Evolutionary conservation across 805 yeast genomes (phyloP).

Genomic region (Candida sanyiensis): DNA sequence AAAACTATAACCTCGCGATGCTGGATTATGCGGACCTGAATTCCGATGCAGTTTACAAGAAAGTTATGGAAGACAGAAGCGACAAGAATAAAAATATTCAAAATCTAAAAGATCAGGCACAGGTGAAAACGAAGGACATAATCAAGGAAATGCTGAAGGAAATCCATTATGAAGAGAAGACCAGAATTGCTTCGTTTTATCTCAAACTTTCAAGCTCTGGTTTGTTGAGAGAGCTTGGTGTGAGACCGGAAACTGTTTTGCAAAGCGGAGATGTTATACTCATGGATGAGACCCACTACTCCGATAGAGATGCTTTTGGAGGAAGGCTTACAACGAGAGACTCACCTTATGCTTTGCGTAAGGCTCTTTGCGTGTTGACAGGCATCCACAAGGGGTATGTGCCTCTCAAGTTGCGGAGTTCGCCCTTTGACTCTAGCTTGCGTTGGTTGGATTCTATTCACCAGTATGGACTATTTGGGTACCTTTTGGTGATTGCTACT

Average conservation of each 20-base stretch:
- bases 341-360: conserved; percentile 9
- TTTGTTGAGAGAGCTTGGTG: not conserved
- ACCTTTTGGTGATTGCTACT: conserved; percentile 16
- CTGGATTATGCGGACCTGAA: conserved; percentile 43
- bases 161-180: conserved; percentile 40
- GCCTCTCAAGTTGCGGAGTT: conserved; percentile 32
- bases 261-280: conserved; percentile 52
- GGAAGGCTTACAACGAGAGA: conserved; percentile 14
- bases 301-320: conserved; percentile 34
- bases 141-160: conserved; percentile 43
- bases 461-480: conserved; percentile 40
- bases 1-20: conserved; percentile 16
- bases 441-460: conserved; percentile 41
- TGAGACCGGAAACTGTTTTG: conserved; percentile 1
- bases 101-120: conserved; percentile 37
- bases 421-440: conserved; percentile 37
- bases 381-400: conserved; percentile 17
- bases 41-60: conserved; percentile 26
- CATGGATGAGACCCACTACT: conserved; percentile 36
- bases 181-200: conserved; percentile 41
- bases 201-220: conserved; percentile 36
- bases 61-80: conserved; percentile 34
- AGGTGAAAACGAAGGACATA: conserved; percentile 30
- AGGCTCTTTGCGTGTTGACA: conserved; percentile 7
- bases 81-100: conserved; percentile 40